phyloP scores from a whole-genome alignment of 805 yeast species.

The Wickerhamomyces rabaulensis region DNA sequence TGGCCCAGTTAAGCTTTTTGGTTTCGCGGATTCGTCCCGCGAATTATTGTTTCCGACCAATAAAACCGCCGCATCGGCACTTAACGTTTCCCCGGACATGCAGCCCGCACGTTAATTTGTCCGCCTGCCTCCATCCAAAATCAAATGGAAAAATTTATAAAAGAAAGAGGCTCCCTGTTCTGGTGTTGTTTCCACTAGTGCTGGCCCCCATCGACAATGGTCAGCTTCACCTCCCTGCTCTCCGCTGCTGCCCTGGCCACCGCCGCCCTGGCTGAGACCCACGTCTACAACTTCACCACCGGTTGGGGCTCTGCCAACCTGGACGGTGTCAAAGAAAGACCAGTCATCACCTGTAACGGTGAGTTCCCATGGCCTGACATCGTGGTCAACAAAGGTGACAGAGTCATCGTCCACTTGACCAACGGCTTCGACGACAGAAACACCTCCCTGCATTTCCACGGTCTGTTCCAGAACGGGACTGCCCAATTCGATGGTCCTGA shows the following conservation, averaged over 20 bases:
- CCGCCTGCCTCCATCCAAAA: neutral
- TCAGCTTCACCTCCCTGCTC: constrained; percentile 5
- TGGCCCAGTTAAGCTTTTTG: neutral
- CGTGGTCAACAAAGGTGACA: constrained; percentile 36
- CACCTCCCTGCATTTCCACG: constrained; percentile 57
- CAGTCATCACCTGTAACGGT: constrained; percentile 55
- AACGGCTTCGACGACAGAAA: constrained; percentile 33
- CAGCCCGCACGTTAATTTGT: neutral
- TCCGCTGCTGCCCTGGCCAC: constrained; percentile 1
- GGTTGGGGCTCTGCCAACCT: constrained; percentile 42
- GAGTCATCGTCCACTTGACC: constrained; percentile 33
- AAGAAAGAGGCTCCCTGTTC: neutral
- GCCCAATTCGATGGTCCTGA: constrained; percentile 48
- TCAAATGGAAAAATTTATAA: too few relatives aligned
- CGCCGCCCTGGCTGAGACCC: constrained; percentile 13
- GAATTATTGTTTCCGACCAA: neutral
- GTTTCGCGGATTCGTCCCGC: neutral
- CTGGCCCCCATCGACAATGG: constrained; percentile 1
- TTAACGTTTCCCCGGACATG: neutral
- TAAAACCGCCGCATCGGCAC: neutral
- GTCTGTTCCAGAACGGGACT: constrained; percentile 40
- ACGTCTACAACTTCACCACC: constrained; percentile 32
- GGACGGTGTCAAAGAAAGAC: constrained; percentile 47
- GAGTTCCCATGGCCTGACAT: constrained; percentile 47
- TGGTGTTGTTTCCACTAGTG: too few relatives aligned